These are phyloP conservation scores for Margaritispora aquatica DNA, from an alignment of 495 filamentous ascomycete genomes.

Conservation along the genomic window DNA sequence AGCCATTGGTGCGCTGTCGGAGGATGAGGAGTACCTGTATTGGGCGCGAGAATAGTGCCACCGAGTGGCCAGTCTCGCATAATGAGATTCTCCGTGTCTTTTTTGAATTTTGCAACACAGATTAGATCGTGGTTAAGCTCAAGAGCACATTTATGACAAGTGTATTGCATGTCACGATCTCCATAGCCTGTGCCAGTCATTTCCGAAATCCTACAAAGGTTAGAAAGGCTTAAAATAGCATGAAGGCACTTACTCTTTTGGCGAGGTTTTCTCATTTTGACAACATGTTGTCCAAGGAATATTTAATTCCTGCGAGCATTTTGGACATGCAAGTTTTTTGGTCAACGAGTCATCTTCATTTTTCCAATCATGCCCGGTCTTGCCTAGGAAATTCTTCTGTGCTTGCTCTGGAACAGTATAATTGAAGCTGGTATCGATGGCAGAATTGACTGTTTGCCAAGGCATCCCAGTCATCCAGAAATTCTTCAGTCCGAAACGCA, in stretches of 20 bases:
- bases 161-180: slow-evolving; percentile 47
- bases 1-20: not conserved
- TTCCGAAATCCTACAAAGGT: slow-evolving; percentile 4
- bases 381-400: slow-evolving; percentile 37
- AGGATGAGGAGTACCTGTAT: slow-evolving; percentile 30
- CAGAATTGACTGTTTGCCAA: slow-evolving; percentile 56
- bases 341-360: slow-evolving; percentile 42
- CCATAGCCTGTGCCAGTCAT: slow-evolving; percentile 52
- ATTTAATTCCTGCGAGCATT: slow-evolving; percentile 36
- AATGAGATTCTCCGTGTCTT: slow-evolving; percentile 24
- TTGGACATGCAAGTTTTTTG: slow-evolving; percentile 51
- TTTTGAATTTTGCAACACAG: slow-evolving; percentile 24
- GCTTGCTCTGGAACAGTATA: slow-evolving; percentile 49
- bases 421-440: slow-evolving; percentile 60
- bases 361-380: slow-evolving; percentile 53
- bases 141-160: slow-evolving; percentile 27
- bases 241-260: slow-evolving; percentile 18
- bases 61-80: slow-evolving; percentile 24
- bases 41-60: slow-evolving; percentile 50
- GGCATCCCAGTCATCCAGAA: slow-evolving; percentile 67
- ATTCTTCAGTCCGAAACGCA: slow-evolving; percentile 50
- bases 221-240: not conserved
- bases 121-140: slow-evolving; percentile 24
- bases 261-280: slow-evolving; percentile 24
- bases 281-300: slow-evolving; percentile 58